Evolutionary conservation across 2,329 filamentous ascomycete species (phyloP), one percentile per base, ranked within the genome.

Genomic region (Ophiosphaerella narmari): DNA sequence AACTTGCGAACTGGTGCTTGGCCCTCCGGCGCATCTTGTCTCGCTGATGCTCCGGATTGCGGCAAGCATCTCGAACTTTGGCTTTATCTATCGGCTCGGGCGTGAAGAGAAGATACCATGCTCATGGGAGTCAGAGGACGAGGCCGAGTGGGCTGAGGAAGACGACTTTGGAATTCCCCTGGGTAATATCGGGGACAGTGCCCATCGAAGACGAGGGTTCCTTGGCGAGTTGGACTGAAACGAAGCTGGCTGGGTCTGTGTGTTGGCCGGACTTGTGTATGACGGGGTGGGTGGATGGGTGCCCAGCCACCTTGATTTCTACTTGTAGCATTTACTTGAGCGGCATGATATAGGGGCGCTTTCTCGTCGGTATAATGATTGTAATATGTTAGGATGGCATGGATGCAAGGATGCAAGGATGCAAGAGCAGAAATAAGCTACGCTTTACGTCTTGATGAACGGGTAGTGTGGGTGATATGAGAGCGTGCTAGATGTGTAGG

Each of bases 31-130:
- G 31, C 85, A 92, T 62, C 81, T 96, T 2, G 82, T 96, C 32
- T 80, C 84, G 23, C 78, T 96, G 35, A 91, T 96, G 80, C 81
- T 96, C 4, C 85, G 86, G 48, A 90, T 96, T 48, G 90, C 91
- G 1, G 86, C 89, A 0, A 86, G 84, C 54, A 90, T 96, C 54
- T 82, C 86, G 1, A 74, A 74, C 39, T 68, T 70, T 39, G 62
- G 66, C 31, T 70, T 70, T 48, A 69, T 69, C 3, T 74, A 71
- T 47, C 65, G 66, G 11, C 54, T 73, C 12, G 60, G 63, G 12
- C 59, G 60, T 21, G 55, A 55, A 7, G 62, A 67, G 43, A 70
- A 65, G 46, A 72, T 74, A 13, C 72, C 73, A 2, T 65, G 74
- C 85, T 82, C 86, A 77, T 82, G 65, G 88, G 83, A 54, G 74